Evolutionary conservation across 108 stramenopile species (phyloP).

Genomic region (Nitzschia sp.): DNA sequence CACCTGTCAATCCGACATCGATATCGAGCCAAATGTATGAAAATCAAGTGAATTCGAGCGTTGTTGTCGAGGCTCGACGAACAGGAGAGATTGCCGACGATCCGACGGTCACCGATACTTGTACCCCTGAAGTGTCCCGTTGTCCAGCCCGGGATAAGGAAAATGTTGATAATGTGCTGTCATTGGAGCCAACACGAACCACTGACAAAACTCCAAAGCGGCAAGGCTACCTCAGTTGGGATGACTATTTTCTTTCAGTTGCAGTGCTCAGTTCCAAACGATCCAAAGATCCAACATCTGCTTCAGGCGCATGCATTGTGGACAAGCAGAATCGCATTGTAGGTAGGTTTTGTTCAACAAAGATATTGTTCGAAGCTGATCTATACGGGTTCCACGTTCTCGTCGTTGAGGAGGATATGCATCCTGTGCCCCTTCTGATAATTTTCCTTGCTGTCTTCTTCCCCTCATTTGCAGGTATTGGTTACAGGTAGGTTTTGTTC

Average conservation of each 20-base stretch:
- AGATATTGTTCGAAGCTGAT: background rate
- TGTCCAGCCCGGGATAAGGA: background rate
- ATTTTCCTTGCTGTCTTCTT: no score
- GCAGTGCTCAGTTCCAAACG: constrained; percentile 88
- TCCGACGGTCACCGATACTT: no score
- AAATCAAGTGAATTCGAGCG: no score
- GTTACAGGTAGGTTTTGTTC: constrained; percentile 77
- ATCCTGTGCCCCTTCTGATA: no score
- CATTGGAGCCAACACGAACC: background rate
- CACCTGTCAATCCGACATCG: no score
- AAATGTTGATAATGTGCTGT: background rate
- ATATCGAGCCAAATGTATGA: no score
- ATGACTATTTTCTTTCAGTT: constrained; percentile 95
- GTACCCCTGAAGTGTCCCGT: no score
- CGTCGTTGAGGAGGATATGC: no score
- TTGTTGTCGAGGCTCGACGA: no score
- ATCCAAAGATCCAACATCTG: constrained; percentile 88
- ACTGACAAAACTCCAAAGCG: constrained; percentile 22
- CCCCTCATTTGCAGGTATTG: constrained; percentile 2
- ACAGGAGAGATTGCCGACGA: no score
- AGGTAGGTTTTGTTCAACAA: constrained; percentile 53
- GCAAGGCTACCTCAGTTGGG: constrained; percentile 86
- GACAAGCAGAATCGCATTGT: constrained; percentile 86
- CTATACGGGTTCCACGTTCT: background rate
- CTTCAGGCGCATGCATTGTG: constrained; percentile 75